Conservation (phyloP, 495 filamentous ascomycete species). For the Podospora pseudoanserina region DNA sequence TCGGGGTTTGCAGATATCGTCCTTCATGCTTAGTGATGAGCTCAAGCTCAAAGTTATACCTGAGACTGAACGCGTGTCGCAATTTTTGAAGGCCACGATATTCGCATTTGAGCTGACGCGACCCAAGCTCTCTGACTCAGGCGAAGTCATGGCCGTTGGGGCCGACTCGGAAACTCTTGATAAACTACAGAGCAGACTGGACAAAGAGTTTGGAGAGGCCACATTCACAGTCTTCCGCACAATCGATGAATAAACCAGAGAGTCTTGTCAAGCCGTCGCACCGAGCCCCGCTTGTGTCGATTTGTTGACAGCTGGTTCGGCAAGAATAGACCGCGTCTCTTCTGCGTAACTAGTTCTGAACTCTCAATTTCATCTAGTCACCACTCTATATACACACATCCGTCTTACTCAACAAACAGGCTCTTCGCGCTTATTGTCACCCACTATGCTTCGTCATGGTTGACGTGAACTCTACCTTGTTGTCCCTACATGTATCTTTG, state of each 20-base stretch:
- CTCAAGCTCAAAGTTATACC: no score
- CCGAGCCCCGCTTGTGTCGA: background rate
- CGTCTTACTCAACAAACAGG: no score
- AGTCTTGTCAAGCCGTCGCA: background rate
- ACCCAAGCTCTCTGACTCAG: background rate
- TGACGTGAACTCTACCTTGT: no score
- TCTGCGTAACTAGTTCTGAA: background rate
- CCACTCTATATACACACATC: no score
- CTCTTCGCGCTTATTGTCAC: no score
- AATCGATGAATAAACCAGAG: background rate
- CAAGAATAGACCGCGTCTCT: background rate
- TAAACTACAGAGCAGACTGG: background rate
- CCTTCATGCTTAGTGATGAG: no score
- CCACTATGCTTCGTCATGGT: no score
- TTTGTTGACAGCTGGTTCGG: background rate
- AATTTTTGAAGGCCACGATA: background rate
- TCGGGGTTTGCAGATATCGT: no score
- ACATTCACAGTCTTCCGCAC: background rate
- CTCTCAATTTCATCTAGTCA: no score
- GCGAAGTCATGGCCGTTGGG: background rate
- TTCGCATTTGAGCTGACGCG: background rate
- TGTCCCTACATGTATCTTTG: no score
- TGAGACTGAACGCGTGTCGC: no score
- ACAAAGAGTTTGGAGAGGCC: background rate
- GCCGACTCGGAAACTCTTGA: background rate